Evolutionary conservation across 2,329 filamentous ascomycete species (phyloP).

Genomic region (Aspergillus ustus): DNA sequence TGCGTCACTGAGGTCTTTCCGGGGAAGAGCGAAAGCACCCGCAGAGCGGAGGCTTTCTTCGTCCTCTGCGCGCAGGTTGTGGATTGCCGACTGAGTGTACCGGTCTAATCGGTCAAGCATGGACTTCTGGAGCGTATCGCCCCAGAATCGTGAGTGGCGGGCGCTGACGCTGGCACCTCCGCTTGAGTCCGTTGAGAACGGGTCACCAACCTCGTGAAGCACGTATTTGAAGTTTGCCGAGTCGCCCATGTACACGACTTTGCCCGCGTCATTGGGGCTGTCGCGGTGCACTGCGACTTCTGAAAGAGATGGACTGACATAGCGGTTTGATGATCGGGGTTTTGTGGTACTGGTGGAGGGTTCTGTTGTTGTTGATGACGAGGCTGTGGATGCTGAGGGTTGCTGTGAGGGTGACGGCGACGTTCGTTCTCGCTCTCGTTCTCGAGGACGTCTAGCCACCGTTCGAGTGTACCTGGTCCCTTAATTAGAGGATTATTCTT

Average conservation of each 20-base stretch:
- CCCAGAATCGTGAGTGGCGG: neutral
- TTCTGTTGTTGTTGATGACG: neutral
- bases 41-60: neutral
- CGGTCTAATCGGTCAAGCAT: constrained; percentile 1
- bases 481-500: neutral
- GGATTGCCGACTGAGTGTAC: neutral
- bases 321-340: neutral
- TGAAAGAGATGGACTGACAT: constrained; percentile 4
- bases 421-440: neutral
- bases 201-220: constrained; percentile 2
- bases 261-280: neutral
- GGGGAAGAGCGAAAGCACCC: neutral
- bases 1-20: constrained; percentile 1
- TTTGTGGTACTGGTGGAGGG: neutral
- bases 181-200: neutral
- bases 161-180: neutral
- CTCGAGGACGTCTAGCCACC: neutral
- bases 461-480: neutral
- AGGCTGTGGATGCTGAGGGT: neutral
- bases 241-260: constrained; percentile 6
- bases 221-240: constrained; percentile 7
- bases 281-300: neutral
- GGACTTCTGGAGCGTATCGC: constrained; percentile 2
- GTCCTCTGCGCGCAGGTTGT: neutral
- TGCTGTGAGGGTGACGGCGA: neutral